phyloP scores from a whole-genome alignment of 73 alveolate genomes.

The Blepharisma japonicum region DNA sequence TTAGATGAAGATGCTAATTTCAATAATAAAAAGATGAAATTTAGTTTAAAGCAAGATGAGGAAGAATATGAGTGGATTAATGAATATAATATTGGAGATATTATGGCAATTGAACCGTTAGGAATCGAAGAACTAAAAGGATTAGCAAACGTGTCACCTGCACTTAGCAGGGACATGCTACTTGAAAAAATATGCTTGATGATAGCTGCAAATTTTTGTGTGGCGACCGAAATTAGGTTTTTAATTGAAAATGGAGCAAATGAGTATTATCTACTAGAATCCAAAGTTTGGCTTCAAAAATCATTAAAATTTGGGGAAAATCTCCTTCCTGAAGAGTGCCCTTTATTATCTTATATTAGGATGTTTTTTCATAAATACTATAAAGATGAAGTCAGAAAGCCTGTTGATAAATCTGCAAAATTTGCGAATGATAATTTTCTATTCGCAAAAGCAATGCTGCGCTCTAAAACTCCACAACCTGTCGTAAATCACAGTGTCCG shows the following conservation, averaged over 20 bases:
- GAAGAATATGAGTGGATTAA: slow-evolving; percentile 77
- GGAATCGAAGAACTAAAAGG: slow-evolving; percentile 77
- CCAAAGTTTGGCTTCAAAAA: slow-evolving; percentile 12
- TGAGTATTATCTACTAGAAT: background rate
- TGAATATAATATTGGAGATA: slow-evolving; percentile 84
- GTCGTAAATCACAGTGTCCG: no score
- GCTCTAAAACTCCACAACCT: no score
- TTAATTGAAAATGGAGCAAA: slow-evolving; percentile 21
- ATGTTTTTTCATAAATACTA: no score
- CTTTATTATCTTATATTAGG: no score
- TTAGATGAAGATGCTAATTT: background rate
- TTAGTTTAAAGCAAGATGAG: no score
- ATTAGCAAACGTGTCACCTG: slow-evolving; percentile 73
- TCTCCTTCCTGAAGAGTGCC: slow-evolving; percentile 11
- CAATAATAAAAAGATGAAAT: background rate
- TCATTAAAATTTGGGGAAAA: background rate
- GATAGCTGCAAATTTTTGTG: slow-evolving; percentile 80
- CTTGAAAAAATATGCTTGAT: slow-evolving; percentile 84
- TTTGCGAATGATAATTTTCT: no score
- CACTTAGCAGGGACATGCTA: slow-evolving; percentile 84
- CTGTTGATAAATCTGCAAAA: no score
- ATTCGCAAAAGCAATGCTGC: no score
- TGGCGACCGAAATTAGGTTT: slow-evolving; percentile 88
- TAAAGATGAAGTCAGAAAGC: no score
- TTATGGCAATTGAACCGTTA: slow-evolving; percentile 85